phyloP scores from a whole-genome alignment of 805 yeast genomes.

The Sugiyamaella valdiviana region DNA sequence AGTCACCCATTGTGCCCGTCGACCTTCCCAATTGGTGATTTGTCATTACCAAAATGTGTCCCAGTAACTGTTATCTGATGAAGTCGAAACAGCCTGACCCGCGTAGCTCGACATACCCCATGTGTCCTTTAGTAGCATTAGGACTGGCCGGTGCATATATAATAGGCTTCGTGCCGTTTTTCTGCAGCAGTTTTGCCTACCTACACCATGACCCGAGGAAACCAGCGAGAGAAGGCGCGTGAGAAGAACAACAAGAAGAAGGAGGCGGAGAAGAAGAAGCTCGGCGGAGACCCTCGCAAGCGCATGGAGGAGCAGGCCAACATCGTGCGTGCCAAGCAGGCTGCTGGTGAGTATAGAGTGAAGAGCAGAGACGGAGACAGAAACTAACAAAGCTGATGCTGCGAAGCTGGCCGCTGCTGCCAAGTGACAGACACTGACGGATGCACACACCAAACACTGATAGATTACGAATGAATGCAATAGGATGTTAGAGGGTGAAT shows the following conservation, averaged over 20 bases:
- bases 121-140: background rate
- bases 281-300: conserved; percentile 77
- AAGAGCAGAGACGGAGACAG: background rate
- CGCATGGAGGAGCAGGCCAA: conserved; percentile 88
- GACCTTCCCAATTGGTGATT: conserved; percentile 1
- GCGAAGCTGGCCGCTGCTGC: conserved; percentile 3
- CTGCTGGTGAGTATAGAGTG: conserved; percentile 47
- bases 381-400: conserved; percentile 6
- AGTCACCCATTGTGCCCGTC: conserved; percentile 19
- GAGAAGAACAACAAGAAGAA: conserved; percentile 80
- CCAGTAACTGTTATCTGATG: background rate
- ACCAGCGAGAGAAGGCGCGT: conserved; percentile 92
- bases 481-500: too few relatives aligned
- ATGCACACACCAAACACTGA: background rate
- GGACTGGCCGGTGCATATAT: background rate
- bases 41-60: background rate
- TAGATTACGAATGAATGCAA: background rate
- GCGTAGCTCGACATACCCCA: conserved; percentile 12
- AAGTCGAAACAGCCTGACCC: background rate
- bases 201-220: conserved; percentile 82
- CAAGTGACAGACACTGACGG: background rate
- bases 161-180: background rate
- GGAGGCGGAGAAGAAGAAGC: conserved; percentile 55
- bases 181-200: background rate
- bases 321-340: conserved; percentile 82